Percentiles rank a stretch among this genome's conserved stretches.
These are phyloP conservation scores for Trichoderma brevicompactum DNA, from an alignment of 2,329 filamentous ascomycete species.

Conservation along the genomic window DNA sequence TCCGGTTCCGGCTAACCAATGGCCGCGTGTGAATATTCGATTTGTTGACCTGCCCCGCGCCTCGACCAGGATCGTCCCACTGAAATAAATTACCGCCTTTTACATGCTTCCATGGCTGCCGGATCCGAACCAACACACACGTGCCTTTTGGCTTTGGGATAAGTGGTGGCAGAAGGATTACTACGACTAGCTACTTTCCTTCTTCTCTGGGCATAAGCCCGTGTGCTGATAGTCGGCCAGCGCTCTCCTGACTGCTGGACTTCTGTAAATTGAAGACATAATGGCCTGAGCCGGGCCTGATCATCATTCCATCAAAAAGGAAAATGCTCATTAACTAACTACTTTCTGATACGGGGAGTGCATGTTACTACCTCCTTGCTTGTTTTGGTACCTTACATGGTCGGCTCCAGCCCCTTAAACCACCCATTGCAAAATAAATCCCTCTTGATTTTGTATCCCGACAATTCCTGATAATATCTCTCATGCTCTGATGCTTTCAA, in stretches of 20 bases:
- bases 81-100: slow-evolving; percentile 11
- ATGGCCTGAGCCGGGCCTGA: too few species aligned
- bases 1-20: slow-evolving; percentile 6
- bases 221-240: too few species aligned
- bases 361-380: neutral
- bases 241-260: too few species aligned
- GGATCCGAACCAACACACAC: slow-evolving; percentile 11
- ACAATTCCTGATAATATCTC: neutral
- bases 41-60: neutral
- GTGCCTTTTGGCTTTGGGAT: neutral
- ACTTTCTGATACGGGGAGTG: neutral
- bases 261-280: too few species aligned
- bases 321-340: too few species aligned
- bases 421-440: slow-evolving; percentile 1
- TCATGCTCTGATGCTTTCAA: neutral
- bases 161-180: neutral
- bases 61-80: slow-evolving; percentile 7
- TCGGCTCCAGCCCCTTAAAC: neutral
- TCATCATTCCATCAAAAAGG: too few species aligned
- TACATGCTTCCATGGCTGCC: neutral
- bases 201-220: too few species aligned
- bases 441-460: neutral
- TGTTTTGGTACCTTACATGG: neutral
- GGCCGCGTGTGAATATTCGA: slow-evolving; percentile 1
- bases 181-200: neutral